phyloP scores from a whole-genome alignment of 306 rosid genomes.

The Fragaria vesca region DNA sequence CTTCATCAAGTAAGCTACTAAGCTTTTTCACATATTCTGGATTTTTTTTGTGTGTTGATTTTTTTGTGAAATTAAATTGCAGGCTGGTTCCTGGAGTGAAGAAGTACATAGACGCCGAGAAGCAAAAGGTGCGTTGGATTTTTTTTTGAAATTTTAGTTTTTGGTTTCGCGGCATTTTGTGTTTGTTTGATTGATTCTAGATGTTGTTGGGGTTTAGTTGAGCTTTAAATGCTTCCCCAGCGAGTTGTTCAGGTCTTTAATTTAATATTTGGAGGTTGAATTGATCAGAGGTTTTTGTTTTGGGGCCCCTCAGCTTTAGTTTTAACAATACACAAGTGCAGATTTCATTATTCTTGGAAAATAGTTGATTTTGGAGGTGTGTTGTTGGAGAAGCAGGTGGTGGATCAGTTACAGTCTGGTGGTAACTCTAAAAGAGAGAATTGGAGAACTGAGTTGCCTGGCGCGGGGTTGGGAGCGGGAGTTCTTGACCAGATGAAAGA shows the following conservation, averaged over 20 bases:
- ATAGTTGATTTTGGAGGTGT: slow-evolving; percentile 22
- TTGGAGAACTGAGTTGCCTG: slow-evolving; percentile 77
- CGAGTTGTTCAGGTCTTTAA: not conserved
- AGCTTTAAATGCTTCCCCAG: slow-evolving; percentile 15
- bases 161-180: not conserved
- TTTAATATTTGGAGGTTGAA: not conserved
- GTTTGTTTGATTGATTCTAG: not conserved
- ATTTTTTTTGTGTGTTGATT: not conserved
- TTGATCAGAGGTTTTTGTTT: not conserved
- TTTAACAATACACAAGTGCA: no score
- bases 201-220: not conserved
- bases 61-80: not conserved
- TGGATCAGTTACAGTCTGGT: slow-evolving; percentile 69
- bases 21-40: not conserved
- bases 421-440: slow-evolving; percentile 66
- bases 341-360: not conserved
- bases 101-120: slow-evolving; percentile 47
- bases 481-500: slow-evolving; percentile 68
- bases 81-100: slow-evolving; percentile 54
- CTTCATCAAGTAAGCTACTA: slow-evolving; percentile 33
- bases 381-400: slow-evolving; percentile 58
- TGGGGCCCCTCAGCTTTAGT: not conserved
- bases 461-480: slow-evolving; percentile 57
- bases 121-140: slow-evolving; percentile 42
- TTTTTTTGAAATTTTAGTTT: not conserved